A percentile compares a stretch with the other conserved stretches of the same genome.
phyloP scores from a whole-genome alignment of 2,329 filamentous ascomycete genomes.

The Achaetomium macrosporum region DNA sequence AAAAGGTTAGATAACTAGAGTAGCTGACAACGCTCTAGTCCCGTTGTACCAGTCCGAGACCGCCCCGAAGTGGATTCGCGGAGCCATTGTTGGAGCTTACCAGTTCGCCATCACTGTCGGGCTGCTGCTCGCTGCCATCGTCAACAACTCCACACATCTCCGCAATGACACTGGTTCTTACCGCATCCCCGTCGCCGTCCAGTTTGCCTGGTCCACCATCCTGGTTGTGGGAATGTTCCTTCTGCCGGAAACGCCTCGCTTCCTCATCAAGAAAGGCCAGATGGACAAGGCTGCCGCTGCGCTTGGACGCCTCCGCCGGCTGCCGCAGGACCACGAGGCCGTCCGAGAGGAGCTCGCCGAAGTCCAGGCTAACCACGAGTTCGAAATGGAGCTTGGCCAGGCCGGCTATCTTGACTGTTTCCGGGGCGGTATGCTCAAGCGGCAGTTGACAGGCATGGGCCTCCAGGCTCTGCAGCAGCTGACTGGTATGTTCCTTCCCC shows the following conservation, averaged over 20 bases:
- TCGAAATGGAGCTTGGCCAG: slow-evolving; percentile 46
- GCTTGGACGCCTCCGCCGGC: slow-evolving; percentile 55
- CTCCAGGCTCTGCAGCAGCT: slow-evolving; percentile 6
- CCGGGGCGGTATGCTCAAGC: slow-evolving; percentile 45
- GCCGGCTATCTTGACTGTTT: slow-evolving; percentile 51
- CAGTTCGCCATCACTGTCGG: slow-evolving; percentile 67
- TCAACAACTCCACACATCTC: slow-evolving; percentile 56
- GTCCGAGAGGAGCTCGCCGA: slow-evolving; percentile 59
- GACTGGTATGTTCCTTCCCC: slow-evolving; percentile 8
- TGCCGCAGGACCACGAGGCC: slow-evolving; percentile 50
- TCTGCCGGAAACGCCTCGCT: slow-evolving; percentile 69
- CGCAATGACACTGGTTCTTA: slow-evolving; percentile 53
- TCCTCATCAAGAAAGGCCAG: slow-evolving; percentile 55
- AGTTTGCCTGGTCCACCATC: slow-evolving; percentile 64
- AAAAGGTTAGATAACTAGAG: no score
- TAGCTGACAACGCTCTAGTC: no score
- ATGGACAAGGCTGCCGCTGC: slow-evolving; percentile 50
- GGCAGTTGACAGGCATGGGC: slow-evolving; percentile 40
- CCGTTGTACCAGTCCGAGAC: slow-evolving; percentile 69
- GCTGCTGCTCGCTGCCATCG: slow-evolving; percentile 58
- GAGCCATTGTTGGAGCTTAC: slow-evolving; percentile 63
- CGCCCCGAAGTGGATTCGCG: slow-evolving; percentile 67
- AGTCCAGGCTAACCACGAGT: slow-evolving; percentile 58
- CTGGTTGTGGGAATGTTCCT: slow-evolving; percentile 59
- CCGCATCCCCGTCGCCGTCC: slow-evolving; percentile 57